phyloP scores from a whole-genome alignment of 371 early-diverging fungal genomes.

The Actinomortierella wolfii region DNA sequence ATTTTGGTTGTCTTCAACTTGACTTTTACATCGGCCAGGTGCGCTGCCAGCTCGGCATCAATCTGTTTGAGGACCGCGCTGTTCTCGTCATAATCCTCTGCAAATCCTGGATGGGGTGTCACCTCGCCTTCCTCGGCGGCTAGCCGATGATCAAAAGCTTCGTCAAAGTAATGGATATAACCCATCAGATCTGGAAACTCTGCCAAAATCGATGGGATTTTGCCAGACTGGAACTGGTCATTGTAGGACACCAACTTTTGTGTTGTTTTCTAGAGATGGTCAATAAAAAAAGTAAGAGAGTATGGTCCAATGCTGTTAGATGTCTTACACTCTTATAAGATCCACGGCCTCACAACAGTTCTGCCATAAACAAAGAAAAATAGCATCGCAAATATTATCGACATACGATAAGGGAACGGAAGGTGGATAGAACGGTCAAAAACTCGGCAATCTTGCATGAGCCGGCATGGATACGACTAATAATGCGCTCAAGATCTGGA shows the following conservation, averaged over 20 bases:
- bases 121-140: slow-evolving; percentile 76
- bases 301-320: too few relatives aligned
- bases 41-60: slow-evolving; percentile 66
- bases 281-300: background rate
- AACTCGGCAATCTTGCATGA: slow-evolving; percentile 83
- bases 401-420: slow-evolving; percentile 59
- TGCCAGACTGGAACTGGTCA: slow-evolving; percentile 50
- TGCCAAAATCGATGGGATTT: slow-evolving; percentile 23
- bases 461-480: slow-evolving; percentile 89
- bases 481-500: slow-evolving; percentile 93
- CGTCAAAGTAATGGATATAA: slow-evolving; percentile 62
- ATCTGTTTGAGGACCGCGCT: slow-evolving; percentile 56
- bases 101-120: slow-evolving; percentile 75
- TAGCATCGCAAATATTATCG: background rate
- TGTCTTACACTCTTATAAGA: too few relatives aligned
- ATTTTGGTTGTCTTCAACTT: slow-evolving; percentile 59
- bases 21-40: slow-evolving; percentile 66
- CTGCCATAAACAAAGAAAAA: too few relatives aligned
- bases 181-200: slow-evolving; percentile 59
- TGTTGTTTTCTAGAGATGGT: slow-evolving; percentile 45
- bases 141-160: slow-evolving; percentile 73
- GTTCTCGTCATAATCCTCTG: slow-evolving; percentile 77
- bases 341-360: too few relatives aligned
- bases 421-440: slow-evolving; percentile 63
- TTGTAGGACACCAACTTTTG: slow-evolving; percentile 42